Percentiles rank a stretch among this genome's conserved stretches.
These are phyloP conservation scores for Mycena capillaripes DNA, from an alignment of 768 basidiomycete genomes.

Conservation along the genomic window DNA sequence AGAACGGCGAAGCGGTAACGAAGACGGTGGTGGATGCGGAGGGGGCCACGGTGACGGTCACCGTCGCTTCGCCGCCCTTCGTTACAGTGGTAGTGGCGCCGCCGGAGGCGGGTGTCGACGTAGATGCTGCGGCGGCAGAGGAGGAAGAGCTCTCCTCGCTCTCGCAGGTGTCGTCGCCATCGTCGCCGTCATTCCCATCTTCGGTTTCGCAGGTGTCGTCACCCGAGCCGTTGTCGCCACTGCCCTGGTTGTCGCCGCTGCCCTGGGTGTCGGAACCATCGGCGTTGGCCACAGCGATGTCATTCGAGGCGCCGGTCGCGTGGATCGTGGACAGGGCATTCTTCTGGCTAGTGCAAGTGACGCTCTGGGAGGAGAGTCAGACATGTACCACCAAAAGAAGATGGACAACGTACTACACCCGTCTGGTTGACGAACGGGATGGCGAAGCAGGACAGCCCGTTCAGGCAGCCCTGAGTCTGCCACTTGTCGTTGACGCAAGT, in stretches of 20 bases:
- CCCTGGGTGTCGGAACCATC: slow-evolving; percentile 23
- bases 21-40: slow-evolving; percentile 43
- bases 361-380: slow-evolving; percentile 44
- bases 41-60: slow-evolving; percentile 52
- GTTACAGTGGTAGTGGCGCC: slow-evolving; percentile 3
- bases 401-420: slow-evolving; percentile 60
- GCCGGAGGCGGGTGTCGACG: background rate
- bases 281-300: slow-evolving; percentile 49
- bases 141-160: slow-evolving; percentile 17
- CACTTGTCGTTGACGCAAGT: slow-evolving; percentile 59
- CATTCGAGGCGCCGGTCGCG: slow-evolving; percentile 61
- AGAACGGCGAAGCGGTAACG: slow-evolving; percentile 32
- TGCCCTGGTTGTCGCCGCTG: slow-evolving; percentile 2
- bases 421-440: slow-evolving; percentile 57
- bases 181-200: too few species aligned
- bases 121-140: slow-evolving; percentile 12
- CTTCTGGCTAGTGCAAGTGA: slow-evolving; percentile 68
- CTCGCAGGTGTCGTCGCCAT: slow-evolving; percentile 30
- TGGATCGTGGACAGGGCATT: slow-evolving; percentile 61
- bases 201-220: slow-evolving; percentile 26
- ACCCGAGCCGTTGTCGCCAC: background rate
- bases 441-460: slow-evolving; percentile 62
- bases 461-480: slow-evolving; percentile 52
- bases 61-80: slow-evolving; percentile 12
- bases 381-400: background rate